Conservation (phyloP, 805 yeast genomes). For the Myxozyma udenii region DNA sequence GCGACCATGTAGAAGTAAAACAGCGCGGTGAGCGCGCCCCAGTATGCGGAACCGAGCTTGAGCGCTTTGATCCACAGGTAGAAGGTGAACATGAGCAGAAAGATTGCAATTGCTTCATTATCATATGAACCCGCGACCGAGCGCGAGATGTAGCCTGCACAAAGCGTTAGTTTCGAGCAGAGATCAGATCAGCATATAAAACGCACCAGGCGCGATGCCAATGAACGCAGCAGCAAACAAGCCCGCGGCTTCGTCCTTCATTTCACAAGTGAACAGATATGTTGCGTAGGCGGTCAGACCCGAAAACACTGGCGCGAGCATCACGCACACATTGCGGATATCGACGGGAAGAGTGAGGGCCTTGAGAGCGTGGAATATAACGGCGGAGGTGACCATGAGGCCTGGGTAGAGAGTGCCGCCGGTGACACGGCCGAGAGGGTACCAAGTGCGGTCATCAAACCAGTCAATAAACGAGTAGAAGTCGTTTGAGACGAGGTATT, state of each 20-base stretch:
- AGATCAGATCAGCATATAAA: background rate
- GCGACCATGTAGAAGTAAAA: constrained; percentile 97
- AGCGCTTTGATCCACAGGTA: constrained; percentile 93
- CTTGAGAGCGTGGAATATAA: constrained; percentile 71
- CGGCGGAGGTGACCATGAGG: constrained; percentile 93
- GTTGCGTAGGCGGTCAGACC: constrained; percentile 90
- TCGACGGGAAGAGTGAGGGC: constrained; percentile 77
- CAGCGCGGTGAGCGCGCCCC: constrained; percentile 77
- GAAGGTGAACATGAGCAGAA: constrained; percentile 90
- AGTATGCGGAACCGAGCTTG: constrained; percentile 83
- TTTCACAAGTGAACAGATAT: constrained; percentile 80
- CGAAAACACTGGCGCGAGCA: constrained; percentile 94
- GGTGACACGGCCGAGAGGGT: constrained; percentile 97
- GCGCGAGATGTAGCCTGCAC: constrained; percentile 70
- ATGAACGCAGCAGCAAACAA: constrained; percentile 88
- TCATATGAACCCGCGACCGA: constrained; percentile 99
- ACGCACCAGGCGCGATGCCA: constrained; percentile 89
- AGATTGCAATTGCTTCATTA: constrained; percentile 98
- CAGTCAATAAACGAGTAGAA: constrained; percentile 91
- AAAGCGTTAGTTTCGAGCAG: background rate
- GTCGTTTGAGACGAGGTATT: constrained; percentile 76
- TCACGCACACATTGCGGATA: constrained; percentile 91
- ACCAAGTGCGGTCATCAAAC: constrained; percentile 99
- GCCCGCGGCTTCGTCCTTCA: constrained; percentile 88
- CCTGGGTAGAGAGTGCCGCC: constrained; percentile 99